These are phyloP conservation scores for Pseudopithomyces maydicus DNA, from an alignment of 2,329 filamentous ascomycete genomes.

Conservation along the genomic window DNA sequence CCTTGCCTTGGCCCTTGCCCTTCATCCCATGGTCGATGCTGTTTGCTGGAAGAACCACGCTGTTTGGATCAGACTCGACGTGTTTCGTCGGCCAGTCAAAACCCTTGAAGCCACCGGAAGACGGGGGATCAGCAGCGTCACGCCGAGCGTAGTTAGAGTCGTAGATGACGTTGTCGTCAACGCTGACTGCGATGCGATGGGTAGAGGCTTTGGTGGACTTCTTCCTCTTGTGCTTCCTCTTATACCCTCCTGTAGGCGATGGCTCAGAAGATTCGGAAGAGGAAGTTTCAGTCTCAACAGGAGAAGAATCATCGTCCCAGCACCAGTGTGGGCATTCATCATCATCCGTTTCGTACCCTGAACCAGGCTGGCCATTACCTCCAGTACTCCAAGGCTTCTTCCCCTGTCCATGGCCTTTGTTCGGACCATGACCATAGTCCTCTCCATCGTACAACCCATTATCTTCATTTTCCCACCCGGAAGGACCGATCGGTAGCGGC, in stretches of 20 bases:
- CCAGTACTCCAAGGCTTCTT: constrained; percentile 5
- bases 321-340: constrained; percentile 22
- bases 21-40: not conserved
- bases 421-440: constrained; percentile 7
- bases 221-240: constrained; percentile 1
- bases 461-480: constrained; percentile 14
- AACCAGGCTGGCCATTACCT: not conserved
- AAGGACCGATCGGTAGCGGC: not conserved
- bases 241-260: not conserved
- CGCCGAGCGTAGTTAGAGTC: not conserved
- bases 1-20: not conserved
- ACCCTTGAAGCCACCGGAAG: constrained; percentile 8
- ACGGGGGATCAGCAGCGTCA: not conserved
- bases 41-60: not conserved
- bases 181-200: not conserved
- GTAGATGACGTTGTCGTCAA: constrained; percentile 3
- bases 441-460: constrained; percentile 18
- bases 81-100: constrained; percentile 11
- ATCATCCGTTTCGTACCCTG: constrained; percentile 6
- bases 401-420: not conserved
- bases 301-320: constrained; percentile 6
- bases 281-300: constrained; percentile 3
- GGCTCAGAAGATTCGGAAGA: not conserved
- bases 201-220: not conserved
- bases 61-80: not conserved